Conservation (phyloP, 2,329 filamentous ascomycete species). For the Lecanosticta acicola region DNA sequence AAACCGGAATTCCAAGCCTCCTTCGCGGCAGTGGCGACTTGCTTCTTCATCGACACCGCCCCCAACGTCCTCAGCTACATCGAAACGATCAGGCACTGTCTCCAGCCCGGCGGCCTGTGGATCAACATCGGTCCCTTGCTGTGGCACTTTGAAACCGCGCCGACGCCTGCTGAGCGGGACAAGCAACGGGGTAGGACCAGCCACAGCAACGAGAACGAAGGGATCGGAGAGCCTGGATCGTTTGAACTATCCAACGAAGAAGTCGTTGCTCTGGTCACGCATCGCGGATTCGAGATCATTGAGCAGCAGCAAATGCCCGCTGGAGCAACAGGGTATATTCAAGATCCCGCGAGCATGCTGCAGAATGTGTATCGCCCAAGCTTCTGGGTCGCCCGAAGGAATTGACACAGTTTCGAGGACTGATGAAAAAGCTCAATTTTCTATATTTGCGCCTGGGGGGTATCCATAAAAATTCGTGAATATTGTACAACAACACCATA, state of each 20-base stretch:
- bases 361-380: constrained; percentile 74
- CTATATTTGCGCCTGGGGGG: not conserved
- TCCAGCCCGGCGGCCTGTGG: constrained; percentile 72
- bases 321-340: constrained; percentile 76
- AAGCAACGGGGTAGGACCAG: constrained; percentile 21
- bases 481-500: not conserved
- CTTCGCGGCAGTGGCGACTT: constrained; percentile 79
- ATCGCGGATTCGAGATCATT: constrained; percentile 66
- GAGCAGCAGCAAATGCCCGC: constrained; percentile 46
- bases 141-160: constrained; percentile 88
- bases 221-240: constrained; percentile 78
- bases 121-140: constrained; percentile 86
- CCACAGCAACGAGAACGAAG: constrained; percentile 8
- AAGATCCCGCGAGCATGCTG: constrained; percentile 78
- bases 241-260: constrained; percentile 90
- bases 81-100: constrained; percentile 71
- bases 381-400: constrained; percentile 80
- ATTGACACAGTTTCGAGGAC: too few species aligned
- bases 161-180: constrained; percentile 47
- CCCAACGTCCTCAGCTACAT: constrained; percentile 89
- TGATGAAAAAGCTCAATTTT: too few species aligned
- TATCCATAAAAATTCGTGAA: not conserved
- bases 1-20: constrained; percentile 53
- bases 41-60: constrained; percentile 97
- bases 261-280: constrained; percentile 67